These are phyloP conservation scores for Erodium chrysanthum DNA, from an alignment of 441 rosid species.

Conservation along the genomic window DNA sequence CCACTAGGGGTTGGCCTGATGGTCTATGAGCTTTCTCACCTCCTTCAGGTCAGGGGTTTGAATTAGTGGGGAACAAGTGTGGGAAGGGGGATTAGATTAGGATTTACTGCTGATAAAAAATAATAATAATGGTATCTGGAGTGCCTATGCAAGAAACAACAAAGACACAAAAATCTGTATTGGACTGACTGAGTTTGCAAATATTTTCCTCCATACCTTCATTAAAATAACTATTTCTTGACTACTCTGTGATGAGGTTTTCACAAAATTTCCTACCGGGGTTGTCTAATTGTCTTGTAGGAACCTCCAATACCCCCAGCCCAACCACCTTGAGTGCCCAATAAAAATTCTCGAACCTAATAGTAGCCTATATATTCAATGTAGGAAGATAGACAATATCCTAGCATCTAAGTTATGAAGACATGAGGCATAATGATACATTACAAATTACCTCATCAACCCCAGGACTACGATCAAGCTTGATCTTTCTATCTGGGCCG, in stretches of 20 bases:
- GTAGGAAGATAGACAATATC: background rate
- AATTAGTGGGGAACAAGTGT: too few species aligned
- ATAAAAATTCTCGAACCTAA: background rate
- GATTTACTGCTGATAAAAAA: too few species aligned
- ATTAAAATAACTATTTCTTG: background rate
- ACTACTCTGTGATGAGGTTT: background rate
- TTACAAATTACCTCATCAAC: slow-evolving; percentile 61
- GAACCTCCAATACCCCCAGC: background rate
- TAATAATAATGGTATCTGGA: background rate
- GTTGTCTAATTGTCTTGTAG: background rate
- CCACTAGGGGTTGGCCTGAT: too few species aligned
- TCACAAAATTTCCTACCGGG: background rate
- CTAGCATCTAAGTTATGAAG: too few species aligned
- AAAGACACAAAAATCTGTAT: background rate
- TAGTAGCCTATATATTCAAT: background rate
- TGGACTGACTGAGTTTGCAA: background rate
- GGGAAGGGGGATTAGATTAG: too few species aligned
- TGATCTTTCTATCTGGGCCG: slow-evolving; percentile 84
- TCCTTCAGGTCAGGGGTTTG: too few species aligned
- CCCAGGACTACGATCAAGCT: slow-evolving; percentile 81
- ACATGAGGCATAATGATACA: background rate
- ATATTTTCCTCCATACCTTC: background rate
- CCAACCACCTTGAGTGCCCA: background rate
- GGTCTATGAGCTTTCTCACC: too few species aligned
- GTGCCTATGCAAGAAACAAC: background rate